These are phyloP conservation scores for Phialophora expanda DNA, from an alignment of 2,329 filamentous ascomycete genomes.

Conservation along the genomic window DNA sequence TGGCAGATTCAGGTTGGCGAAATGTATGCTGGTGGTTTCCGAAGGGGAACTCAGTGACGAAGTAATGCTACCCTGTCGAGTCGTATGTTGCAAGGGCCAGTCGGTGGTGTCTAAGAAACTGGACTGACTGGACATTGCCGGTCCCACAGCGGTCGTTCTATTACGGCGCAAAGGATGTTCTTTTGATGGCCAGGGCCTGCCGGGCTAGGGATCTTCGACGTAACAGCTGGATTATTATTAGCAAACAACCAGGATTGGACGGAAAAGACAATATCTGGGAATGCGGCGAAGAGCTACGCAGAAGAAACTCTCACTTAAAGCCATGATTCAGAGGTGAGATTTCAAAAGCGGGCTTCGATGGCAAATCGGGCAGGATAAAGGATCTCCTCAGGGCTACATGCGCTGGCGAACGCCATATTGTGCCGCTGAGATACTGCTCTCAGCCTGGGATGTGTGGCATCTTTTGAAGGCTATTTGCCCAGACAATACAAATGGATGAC, in stretches of 20 bases:
- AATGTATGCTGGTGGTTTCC: constrained; percentile 43
- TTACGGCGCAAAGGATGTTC: not conserved
- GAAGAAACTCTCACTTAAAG: constrained; percentile 22
- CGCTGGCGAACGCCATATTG: constrained; percentile 11
- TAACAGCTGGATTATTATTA: constrained; percentile 13
- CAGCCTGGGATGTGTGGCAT: constrained; percentile 9
- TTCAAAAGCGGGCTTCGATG: constrained; percentile 8
- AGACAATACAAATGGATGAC: not conserved
- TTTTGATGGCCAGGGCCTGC: not conserved
- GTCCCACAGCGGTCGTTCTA: not conserved
- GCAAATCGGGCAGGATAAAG: constrained; percentile 18
- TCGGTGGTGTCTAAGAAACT: constrained; percentile 42
- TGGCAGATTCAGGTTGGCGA: constrained; percentile 40
- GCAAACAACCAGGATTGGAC: constrained; percentile 12
- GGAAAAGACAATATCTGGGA: not conserved
- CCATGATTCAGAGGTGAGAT: constrained; percentile 23
- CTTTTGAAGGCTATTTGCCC: constrained; percentile 13
- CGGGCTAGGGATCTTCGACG: constrained; percentile 4
- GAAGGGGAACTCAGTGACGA: constrained; percentile 41
- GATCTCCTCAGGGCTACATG: constrained; percentile 10
- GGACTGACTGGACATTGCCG: constrained; percentile 38
- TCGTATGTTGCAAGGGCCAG: constrained; percentile 42
- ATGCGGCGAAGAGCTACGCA: constrained; percentile 8
- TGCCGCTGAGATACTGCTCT: constrained; percentile 13
- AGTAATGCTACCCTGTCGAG: constrained; percentile 42